These are phyloP conservation scores for Quercus agrifolia DNA, from an alignment of 306 rosid genomes.

Conservation along the genomic window DNA sequence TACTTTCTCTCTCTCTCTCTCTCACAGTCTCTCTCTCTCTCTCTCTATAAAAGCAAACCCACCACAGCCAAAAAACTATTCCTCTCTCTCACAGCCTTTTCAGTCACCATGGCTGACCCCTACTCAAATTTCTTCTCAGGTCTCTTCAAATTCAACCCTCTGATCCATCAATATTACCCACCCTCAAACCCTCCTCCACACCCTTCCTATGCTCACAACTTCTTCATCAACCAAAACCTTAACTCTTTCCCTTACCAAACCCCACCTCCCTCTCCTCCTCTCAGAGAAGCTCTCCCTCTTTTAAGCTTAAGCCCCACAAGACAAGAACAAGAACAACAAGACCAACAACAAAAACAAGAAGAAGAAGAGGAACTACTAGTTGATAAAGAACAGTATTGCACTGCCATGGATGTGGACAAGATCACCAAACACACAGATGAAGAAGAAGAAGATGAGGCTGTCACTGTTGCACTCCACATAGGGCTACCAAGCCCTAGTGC, in stretches of 20 bases:
- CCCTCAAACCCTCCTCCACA: conserved; percentile 20
- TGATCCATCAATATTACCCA: conserved; percentile 15
- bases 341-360: background rate
- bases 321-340: conserved; percentile 2
- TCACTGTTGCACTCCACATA: conserved; percentile 95
- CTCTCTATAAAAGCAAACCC: conserved; percentile 39
- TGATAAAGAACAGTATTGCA: background rate
- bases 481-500: conserved; percentile 97
- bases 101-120: conserved; percentile 41
- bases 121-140: conserved; percentile 42
- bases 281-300: conserved; percentile 80
- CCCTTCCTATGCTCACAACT: conserved; percentile 14
- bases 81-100: conserved; percentile 1
- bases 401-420: conserved; percentile 45
- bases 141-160: conserved; percentile 44
- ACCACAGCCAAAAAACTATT: conserved; percentile 22
- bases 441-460: conserved; percentile 31
- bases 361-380: background rate
- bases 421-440: conserved; percentile 15
- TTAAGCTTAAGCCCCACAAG: conserved; percentile 48
- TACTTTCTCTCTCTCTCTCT: conserved; percentile 55
- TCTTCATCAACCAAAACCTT: conserved; percentile 12
- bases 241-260: background rate
- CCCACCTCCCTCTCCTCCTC: conserved; percentile 74
- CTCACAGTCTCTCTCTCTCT: conserved; percentile 10